Evolutionary conservation across 1,284 basidiomycete species (phyloP).

Genomic region (Pascua sp.): DNA sequence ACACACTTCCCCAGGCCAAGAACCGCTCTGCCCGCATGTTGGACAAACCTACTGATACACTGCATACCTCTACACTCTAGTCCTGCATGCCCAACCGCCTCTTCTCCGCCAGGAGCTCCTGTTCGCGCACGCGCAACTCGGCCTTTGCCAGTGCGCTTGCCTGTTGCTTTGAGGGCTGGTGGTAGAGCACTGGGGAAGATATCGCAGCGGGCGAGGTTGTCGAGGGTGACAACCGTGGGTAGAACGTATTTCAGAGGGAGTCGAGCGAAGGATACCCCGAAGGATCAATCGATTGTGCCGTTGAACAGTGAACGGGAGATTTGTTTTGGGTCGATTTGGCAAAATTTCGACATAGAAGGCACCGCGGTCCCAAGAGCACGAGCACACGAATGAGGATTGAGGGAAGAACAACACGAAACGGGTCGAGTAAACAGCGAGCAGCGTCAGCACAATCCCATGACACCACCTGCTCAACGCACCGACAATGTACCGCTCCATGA

Average conservation of each 20-base stretch:
- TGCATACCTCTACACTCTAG: slow-evolving; percentile 13
- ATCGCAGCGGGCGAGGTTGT: not conserved
- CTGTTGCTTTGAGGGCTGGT: slow-evolving; percentile 94
- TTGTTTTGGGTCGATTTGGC: too few species aligned
- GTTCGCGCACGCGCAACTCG: slow-evolving; percentile 85
- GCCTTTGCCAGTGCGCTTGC: slow-evolving; percentile 80
- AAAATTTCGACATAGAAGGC: too few species aligned
- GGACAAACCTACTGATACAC: slow-evolving; percentile 6
- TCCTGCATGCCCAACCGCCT: slow-evolving; percentile 56
- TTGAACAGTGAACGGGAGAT: too few species aligned
- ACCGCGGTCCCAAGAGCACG: too few species aligned
- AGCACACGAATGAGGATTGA: not conserved
- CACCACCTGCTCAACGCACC: slow-evolving; percentile 42
- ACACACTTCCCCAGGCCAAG: not conserved
- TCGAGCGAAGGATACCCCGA: too few species aligned
- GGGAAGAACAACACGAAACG: not conserved
- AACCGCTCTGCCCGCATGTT: not conserved
- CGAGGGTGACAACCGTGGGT: not conserved
- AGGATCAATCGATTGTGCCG: too few species aligned
- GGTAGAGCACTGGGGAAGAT: slow-evolving; percentile 71
- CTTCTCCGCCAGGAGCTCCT: slow-evolving; percentile 84
- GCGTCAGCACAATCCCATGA: not conserved
- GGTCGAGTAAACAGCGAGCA: not conserved
- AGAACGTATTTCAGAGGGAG: not conserved
- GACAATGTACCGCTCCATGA: slow-evolving; percentile 96